Conservation (phyloP, 2,329 filamentous ascomycete genomes). For the Sporothrix brunneoviolacea region DNA sequence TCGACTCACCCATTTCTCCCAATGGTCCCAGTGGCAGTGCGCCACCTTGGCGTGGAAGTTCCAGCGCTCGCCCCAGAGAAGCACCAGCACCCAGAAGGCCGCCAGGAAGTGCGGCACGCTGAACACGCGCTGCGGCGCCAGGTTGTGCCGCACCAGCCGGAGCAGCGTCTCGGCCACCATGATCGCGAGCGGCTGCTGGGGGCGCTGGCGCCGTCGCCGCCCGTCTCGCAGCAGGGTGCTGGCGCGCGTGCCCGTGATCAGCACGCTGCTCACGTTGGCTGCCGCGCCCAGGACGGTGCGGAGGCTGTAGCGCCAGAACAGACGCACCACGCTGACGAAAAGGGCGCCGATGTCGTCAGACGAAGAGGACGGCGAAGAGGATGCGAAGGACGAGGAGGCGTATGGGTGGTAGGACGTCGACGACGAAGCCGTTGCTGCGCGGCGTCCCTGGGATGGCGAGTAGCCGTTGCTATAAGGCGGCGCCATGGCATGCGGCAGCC, state of each 20-base stretch:
- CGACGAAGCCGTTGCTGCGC: too few relatives aligned
- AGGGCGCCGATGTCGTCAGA: conserved; percentile 30
- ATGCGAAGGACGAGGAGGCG: too few relatives aligned
- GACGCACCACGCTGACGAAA: conserved; percentile 23
- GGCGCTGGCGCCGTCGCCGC: background rate
- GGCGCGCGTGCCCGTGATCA: conserved; percentile 8
- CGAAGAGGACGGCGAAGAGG: conserved; percentile 14
- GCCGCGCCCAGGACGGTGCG: background rate
- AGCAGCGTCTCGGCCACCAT: conserved; percentile 6
- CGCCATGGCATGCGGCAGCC: conserved; percentile 29
- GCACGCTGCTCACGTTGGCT: background rate
- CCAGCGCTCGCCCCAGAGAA: conserved; percentile 82
- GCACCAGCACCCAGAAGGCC: conserved; percentile 64
- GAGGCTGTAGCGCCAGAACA: conserved; percentile 24
- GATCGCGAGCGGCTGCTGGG: conserved; percentile 24
- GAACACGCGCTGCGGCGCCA: conserved; percentile 45
- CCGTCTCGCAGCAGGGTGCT: conserved; percentile 15
- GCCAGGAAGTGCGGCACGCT: conserved; percentile 63
- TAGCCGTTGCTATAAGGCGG: conserved; percentile 32
- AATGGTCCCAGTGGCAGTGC: conserved; percentile 72
- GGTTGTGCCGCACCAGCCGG: conserved; percentile 36
- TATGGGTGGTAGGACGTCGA: too few relatives aligned
- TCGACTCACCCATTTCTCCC: conserved; percentile 81
- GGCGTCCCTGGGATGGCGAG: background rate
- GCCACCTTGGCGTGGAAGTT: conserved; percentile 65